phyloP scores from a whole-genome alignment of 495 filamentous ascomycete species.

The Chaetomidium leptoderma region DNA sequence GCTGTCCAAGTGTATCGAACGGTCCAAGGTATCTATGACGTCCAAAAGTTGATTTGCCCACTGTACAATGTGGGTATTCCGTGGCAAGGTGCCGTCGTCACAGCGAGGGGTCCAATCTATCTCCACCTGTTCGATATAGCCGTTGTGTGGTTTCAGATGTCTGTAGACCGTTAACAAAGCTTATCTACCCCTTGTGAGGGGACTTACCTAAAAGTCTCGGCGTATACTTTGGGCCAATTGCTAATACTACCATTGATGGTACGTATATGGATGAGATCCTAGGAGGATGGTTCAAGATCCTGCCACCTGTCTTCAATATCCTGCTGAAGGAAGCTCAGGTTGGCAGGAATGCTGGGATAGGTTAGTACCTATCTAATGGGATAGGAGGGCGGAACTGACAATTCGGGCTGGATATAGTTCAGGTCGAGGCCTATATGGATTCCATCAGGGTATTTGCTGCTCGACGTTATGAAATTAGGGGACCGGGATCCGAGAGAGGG shows the following conservation, averaged over 20 bases:
- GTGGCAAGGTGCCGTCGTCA: slow-evolving; percentile 58
- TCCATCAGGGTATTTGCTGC: slow-evolving; percentile 26
- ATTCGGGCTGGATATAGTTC: slow-evolving; percentile 72
- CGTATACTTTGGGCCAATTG: slow-evolving; percentile 73
- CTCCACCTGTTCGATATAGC: slow-evolving; percentile 84
- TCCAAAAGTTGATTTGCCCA: slow-evolving; percentile 71
- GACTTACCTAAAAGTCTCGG: slow-evolving; percentile 59
- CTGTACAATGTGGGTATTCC: slow-evolving; percentile 46
- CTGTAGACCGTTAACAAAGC: slow-evolving; percentile 37
- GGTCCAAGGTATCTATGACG: slow-evolving; percentile 61
- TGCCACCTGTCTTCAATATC: slow-evolving; percentile 82
- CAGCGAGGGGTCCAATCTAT: slow-evolving; percentile 78
- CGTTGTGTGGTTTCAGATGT: slow-evolving; percentile 73
- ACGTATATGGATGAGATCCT: slow-evolving; percentile 82
- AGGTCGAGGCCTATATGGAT: slow-evolving; percentile 51
- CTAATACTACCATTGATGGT: slow-evolving; percentile 75
- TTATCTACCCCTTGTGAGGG: not conserved
- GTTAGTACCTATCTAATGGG: slow-evolving; percentile 1
- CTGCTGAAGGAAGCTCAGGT: slow-evolving; percentile 64
- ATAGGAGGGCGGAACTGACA: slow-evolving; percentile 38
- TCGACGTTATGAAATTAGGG: not conserved
- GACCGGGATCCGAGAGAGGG: not conserved
- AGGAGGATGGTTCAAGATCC: slow-evolving; percentile 66
- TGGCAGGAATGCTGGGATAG: slow-evolving; percentile 59
- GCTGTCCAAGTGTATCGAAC: slow-evolving; percentile 63